Percentiles rank a stretch among this genome's conserved stretches.
phyloP scores from a whole-genome alignment of 2,329 filamentous ascomycete species.

The Fusarium penzigii region DNA sequence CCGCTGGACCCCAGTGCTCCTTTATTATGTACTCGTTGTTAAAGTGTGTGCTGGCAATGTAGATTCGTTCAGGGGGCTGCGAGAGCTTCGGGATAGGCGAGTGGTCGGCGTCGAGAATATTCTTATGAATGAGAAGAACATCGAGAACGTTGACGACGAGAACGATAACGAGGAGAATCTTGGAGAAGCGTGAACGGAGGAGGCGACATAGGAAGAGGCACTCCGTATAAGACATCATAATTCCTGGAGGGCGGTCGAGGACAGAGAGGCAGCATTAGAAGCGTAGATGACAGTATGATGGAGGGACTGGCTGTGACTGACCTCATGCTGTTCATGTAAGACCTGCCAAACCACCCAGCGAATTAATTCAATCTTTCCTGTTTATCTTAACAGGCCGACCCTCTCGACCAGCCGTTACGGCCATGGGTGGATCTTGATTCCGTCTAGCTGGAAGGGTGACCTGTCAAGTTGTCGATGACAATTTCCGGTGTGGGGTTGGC shows the following conservation, averaged over 20 bases:
- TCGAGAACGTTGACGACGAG: conserved; percentile 41
- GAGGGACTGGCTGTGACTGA: no score
- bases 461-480: no score
- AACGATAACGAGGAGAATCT: conserved; percentile 37
- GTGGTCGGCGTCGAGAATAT: conserved; percentile 32
- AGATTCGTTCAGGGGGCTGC: conserved; percentile 49
- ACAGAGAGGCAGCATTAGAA: conserved; percentile 25
- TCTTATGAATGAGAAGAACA: conserved; percentile 39
- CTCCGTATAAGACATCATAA: conserved; percentile 34
- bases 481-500: no score
- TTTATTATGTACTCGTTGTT: conserved; percentile 63
- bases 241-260: conserved; percentile 19
- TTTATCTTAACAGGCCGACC: no score
- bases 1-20: conserved; percentile 61
- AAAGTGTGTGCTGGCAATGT: conserved; percentile 70
- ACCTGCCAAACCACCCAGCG: no score
- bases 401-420: no score
- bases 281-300: no score
- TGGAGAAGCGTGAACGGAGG: conserved; percentile 37
- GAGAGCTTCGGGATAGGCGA: conserved; percentile 24
- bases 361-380: no score
- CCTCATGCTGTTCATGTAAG: no score
- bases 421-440: no score
- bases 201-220: conserved; percentile 39
- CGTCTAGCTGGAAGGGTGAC: no score